Evolutionary conservation across 2,329 filamentous ascomycete genomes (phyloP).

Genomic region (Trichophyton mentagrophytes): DNA sequence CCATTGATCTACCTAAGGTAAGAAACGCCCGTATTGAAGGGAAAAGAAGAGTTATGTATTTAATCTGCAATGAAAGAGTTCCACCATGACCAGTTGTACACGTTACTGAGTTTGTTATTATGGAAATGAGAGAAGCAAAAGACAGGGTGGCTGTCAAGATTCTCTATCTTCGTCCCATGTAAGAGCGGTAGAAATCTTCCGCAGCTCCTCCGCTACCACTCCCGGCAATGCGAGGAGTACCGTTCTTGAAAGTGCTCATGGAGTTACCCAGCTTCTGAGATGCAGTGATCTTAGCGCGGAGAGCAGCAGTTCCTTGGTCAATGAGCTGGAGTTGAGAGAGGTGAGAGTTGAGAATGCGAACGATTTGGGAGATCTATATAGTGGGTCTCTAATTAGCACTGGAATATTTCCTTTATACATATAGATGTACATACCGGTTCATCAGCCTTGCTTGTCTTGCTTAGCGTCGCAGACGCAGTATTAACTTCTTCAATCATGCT

Average conservation of each 20-base stretch:
- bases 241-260: slow-evolving; percentile 26
- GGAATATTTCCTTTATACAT: slow-evolving; percentile 5
- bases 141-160: background rate
- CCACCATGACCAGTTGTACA: background rate
- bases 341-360: slow-evolving; percentile 86
- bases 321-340: slow-evolving; percentile 87
- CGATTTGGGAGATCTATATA: slow-evolving; percentile 74
- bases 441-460: slow-evolving; percentile 77
- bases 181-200: slow-evolving; percentile 84
- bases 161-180: slow-evolving; percentile 55
- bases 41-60: background rate
- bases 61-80: background rate
- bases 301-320: slow-evolving; percentile 65
- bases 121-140: background rate
- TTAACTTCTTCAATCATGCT: slow-evolving; percentile 99
- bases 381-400: background rate
- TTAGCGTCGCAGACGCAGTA: slow-evolving; percentile 73
- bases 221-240: slow-evolving; percentile 18
- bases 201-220: slow-evolving; percentile 46
- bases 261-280: slow-evolving; percentile 65
- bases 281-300: slow-evolving; percentile 69
- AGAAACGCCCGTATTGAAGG: background rate
- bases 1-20: background rate
- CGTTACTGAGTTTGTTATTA: background rate
- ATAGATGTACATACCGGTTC: slow-evolving; percentile 55